Evolutionary conservation across 2,329 filamentous ascomycete species (phyloP).

Genomic region (Intubia oerlemansii): DNA sequence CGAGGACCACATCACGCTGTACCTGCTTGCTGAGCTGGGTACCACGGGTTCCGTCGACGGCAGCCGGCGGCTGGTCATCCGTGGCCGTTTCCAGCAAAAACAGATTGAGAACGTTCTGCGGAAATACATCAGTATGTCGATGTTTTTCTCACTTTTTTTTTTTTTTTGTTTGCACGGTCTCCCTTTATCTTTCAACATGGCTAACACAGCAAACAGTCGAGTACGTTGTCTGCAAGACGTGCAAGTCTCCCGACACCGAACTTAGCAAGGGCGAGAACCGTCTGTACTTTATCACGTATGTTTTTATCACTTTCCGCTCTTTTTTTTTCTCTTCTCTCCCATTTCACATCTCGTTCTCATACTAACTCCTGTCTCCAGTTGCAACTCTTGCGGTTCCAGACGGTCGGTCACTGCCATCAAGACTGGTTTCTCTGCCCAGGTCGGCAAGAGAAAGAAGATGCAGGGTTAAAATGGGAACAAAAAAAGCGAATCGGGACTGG

Average conservation of each 20-base stretch:
- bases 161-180: no score
- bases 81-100: slow-evolving; percentile 96
- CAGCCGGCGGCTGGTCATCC: slow-evolving; percentile 75
- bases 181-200: background rate
- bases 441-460: slow-evolving; percentile 96
- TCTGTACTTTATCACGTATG: slow-evolving; percentile 76
- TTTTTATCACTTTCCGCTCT: no score
- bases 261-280: slow-evolving; percentile 98
- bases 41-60: slow-evolving; percentile 92
- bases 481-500: no score
- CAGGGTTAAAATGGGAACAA: slow-evolving; percentile 50
- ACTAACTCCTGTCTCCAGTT: slow-evolving; percentile 4
- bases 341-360: background rate
- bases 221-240: slow-evolving; percentile 98
- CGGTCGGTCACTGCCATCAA: slow-evolving; percentile 95
- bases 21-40: slow-evolving; percentile 94
- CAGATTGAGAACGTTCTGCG: slow-evolving; percentile 94
- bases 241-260: slow-evolving; percentile 82
- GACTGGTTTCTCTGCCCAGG: slow-evolving; percentile 98
- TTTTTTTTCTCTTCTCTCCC: slow-evolving; percentile 2
- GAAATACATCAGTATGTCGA: slow-evolving; percentile 54
- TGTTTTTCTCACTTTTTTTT: slow-evolving; percentile 27
- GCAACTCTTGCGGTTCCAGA: slow-evolving; percentile 41
- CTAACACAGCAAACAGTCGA: slow-evolving; percentile 45
- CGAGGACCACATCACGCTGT: slow-evolving; percentile 92